Conservation (phyloP, 2,329 filamentous ascomycete genomes). For the Myotisia sp. region DNA sequence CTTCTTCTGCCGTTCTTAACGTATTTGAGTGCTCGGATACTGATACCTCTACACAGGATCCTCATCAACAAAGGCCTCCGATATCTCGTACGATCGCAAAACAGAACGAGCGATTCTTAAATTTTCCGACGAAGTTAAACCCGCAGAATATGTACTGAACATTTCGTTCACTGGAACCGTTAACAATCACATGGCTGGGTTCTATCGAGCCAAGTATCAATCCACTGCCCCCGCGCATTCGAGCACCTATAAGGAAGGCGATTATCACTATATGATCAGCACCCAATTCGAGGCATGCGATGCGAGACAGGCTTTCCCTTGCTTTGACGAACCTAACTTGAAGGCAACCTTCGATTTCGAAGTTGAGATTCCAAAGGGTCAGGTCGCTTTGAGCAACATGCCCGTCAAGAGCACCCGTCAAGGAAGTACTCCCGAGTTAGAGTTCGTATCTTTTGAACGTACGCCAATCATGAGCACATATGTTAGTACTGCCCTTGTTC, state of each 20-base stretch:
- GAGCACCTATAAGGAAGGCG: constrained; percentile 60
- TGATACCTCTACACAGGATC: constrained; percentile 5
- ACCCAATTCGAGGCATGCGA: constrained; percentile 97
- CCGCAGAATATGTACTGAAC: constrained; percentile 52
- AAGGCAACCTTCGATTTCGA: constrained; percentile 93
- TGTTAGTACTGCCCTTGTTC: constrained; percentile 29
- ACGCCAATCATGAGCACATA: constrained; percentile 84
- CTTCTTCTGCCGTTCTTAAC: neutral
- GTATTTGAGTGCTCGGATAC: constrained; percentile 1
- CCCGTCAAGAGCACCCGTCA: constrained; percentile 59
- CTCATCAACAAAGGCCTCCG: constrained; percentile 38
- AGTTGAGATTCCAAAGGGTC: constrained; percentile 77
- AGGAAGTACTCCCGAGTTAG: constrained; percentile 51
- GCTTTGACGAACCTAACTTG: constrained; percentile 93
- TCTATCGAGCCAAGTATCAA: constrained; percentile 91
- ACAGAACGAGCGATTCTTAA: constrained; percentile 68
- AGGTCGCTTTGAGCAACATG: constrained; percentile 91
- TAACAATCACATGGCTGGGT: constrained; percentile 84
- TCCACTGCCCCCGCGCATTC: constrained; percentile 55
- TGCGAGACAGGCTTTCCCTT: constrained; percentile 86
- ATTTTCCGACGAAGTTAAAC: constrained; percentile 58
- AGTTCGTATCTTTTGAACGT: constrained; percentile 61
- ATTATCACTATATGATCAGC: constrained; percentile 63
- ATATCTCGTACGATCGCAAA: constrained; percentile 66
- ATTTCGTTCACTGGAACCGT: constrained; percentile 68